Percentiles rank a stretch among this genome's conserved stretches.
phyloP scores from a whole-genome alignment of 1,139 yeast genomes.

The Debaryomycetaceae sp. region DNA sequence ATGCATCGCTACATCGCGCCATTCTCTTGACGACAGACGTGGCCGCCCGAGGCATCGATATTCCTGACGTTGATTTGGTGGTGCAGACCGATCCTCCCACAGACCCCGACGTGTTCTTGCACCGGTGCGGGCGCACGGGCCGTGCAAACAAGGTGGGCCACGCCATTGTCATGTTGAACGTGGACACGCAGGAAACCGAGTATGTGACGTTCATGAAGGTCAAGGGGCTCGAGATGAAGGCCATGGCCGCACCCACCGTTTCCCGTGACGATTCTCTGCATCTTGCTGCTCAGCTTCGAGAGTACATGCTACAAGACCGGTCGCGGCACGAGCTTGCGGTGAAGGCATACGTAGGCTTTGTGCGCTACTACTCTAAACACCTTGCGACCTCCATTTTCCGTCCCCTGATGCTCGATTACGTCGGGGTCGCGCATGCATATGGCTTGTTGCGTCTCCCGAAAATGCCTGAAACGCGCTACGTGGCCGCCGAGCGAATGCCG shows the following conservation, averaged over 20 bases:
- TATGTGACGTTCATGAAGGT: constrained; percentile 74
- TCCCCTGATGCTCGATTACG: constrained; percentile 55
- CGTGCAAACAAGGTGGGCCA: constrained; percentile 79
- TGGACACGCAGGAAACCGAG: constrained; percentile 65
- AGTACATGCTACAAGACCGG: constrained; percentile 63
- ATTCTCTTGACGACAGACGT: constrained; percentile 74
- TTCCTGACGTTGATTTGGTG: constrained; percentile 85
- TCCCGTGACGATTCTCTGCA: constrained; percentile 10
- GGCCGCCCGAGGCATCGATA: constrained; percentile 90
- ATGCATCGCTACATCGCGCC: constrained; percentile 32
- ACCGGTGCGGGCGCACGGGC: constrained; percentile 93
- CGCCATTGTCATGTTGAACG: constrained; percentile 62
- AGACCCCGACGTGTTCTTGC: constrained; percentile 85
- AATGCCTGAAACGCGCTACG: constrained; percentile 78
- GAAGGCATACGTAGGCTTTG: constrained; percentile 72
- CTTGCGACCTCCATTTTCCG: constrained; percentile 87
- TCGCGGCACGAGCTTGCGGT: constrained; percentile 73
- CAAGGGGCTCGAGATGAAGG: constrained; percentile 47
- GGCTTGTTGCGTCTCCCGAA: constrained; percentile 78
- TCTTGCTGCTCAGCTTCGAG: constrained; percentile 25
- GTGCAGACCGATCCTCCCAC: constrained; percentile 87
- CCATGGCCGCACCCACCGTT: constrained; percentile 18
- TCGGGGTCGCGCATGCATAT: constrained; percentile 63
- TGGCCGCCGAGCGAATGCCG: constrained; percentile 38
- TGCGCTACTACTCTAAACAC: constrained; percentile 79